Evolutionary conservation across 1,284 basidiomycete genomes (phyloP).

Genomic region (Athelia psychrophila): DNA sequence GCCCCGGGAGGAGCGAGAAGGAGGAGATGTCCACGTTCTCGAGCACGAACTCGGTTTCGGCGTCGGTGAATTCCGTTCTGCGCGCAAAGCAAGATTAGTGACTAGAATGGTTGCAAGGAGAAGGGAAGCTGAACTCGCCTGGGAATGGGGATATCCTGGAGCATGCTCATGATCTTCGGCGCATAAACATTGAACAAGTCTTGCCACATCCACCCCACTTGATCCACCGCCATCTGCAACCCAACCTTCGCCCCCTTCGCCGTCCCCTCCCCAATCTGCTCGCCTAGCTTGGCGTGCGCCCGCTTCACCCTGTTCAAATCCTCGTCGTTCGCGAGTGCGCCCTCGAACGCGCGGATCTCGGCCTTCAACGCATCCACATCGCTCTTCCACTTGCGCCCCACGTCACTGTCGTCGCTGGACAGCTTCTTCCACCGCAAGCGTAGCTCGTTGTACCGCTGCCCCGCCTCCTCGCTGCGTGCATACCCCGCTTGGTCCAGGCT

Average conservation of each 20-base stretch:
- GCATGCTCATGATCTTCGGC: slow-evolving; percentile 42
- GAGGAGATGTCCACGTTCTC: slow-evolving; percentile 68
- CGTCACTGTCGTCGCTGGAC: slow-evolving; percentile 37
- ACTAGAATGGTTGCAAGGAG: slow-evolving; percentile 2
- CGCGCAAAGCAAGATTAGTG: slow-evolving; percentile 2
- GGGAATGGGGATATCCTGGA: slow-evolving; percentile 62
- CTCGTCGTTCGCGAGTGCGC: slow-evolving; percentile 42
- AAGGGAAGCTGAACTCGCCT: slow-evolving; percentile 36
- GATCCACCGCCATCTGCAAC: slow-evolving; percentile 49
- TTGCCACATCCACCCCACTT: slow-evolving; percentile 69
- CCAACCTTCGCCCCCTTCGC: slow-evolving; percentile 31
- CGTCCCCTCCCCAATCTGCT: slow-evolving; percentile 32
- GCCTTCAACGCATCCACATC: slow-evolving; percentile 41
- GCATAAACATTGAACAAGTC: slow-evolving; percentile 66
- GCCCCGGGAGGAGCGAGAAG: slow-evolving; percentile 62
- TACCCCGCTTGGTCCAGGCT: slow-evolving; percentile 50
- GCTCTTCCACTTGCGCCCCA: slow-evolving; percentile 47
- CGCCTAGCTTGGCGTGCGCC: slow-evolving; percentile 44
- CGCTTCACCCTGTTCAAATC: slow-evolving; percentile 42
- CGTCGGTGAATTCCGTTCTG: slow-evolving; percentile 67
- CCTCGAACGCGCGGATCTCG: slow-evolving; percentile 41
- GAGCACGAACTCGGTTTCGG: slow-evolving; percentile 64
- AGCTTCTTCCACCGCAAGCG: slow-evolving; percentile 46
- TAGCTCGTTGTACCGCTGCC: slow-evolving; percentile 39
- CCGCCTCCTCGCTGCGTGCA: slow-evolving; percentile 45